Evolutionary conservation across 768 basidiomycete species (phyloP).

Genomic region (Mycena maculata): DNA sequence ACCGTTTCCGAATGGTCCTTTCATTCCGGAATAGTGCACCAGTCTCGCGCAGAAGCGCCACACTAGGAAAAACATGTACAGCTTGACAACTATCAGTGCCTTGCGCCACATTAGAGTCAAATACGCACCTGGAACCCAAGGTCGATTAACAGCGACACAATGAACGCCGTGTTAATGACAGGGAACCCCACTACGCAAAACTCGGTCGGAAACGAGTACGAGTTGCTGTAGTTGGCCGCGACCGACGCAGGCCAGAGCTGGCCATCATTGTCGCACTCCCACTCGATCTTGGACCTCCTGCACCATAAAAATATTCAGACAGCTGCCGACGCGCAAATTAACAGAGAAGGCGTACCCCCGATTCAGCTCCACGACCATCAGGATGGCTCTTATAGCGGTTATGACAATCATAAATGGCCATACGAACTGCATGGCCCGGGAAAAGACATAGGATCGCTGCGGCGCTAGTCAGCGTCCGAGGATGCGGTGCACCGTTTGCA

Average conservation of each 20-base stretch:
- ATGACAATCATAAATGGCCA: constrained; percentile 81
- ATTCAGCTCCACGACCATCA: constrained; percentile 81
- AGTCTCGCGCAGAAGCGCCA: constrained; percentile 81
- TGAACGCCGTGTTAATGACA: constrained; percentile 73
- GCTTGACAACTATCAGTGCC: constrained; percentile 47
- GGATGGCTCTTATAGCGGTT: constrained; percentile 69
- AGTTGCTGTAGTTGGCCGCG: constrained; percentile 53
- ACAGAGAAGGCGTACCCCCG: constrained; percentile 63
- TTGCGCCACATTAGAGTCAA: constrained; percentile 32
- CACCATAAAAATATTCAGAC: constrained; percentile 33
- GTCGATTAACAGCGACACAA: constrained; percentile 70
- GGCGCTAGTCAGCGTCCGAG: constrained; percentile 32
- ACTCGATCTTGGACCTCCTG: constrained; percentile 75
- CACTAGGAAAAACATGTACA: constrained; percentile 81
- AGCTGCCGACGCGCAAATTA: constrained; percentile 34
- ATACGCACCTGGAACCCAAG: constrained; percentile 72
- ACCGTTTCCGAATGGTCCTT: constrained; percentile 74
- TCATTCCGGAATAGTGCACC: constrained; percentile 74
- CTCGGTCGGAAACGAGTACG: constrained; percentile 60
- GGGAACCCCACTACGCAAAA: constrained; percentile 73
- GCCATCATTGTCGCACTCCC: constrained; percentile 81
- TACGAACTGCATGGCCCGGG: constrained; percentile 69
- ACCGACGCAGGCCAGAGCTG: constrained; percentile 65
- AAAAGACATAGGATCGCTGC: constrained; percentile 79
- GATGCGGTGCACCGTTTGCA: constrained; percentile 35